phyloP scores from a whole-genome alignment of 2,329 filamentous ascomycete genomes.

The Hypoxylon sp. region DNA sequence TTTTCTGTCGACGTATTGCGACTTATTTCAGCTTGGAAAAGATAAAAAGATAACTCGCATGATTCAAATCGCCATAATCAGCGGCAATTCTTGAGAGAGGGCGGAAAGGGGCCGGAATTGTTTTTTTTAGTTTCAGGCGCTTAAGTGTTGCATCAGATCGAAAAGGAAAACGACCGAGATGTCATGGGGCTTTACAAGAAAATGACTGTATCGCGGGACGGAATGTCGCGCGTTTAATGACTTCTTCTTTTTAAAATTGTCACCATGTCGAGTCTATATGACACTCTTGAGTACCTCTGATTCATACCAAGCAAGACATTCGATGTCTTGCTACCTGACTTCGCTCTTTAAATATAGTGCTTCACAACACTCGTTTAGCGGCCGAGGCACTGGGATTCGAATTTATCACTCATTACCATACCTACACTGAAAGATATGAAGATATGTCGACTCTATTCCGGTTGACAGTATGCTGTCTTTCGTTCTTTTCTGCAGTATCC shows the following conservation, averaged over 20 bases:
- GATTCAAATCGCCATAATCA: slow-evolving; percentile 10
- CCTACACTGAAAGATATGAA: slow-evolving; percentile 1
- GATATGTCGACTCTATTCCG: slow-evolving; percentile 27
- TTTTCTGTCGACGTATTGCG: slow-evolving; percentile 15
- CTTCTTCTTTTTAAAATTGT: slow-evolving; percentile 7
- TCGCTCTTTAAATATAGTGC: neutral
- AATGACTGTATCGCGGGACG: slow-evolving; percentile 8
- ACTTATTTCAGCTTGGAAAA: slow-evolving; percentile 31
- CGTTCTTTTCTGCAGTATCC: slow-evolving; percentile 7
- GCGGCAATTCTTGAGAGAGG: slow-evolving; percentile 8
- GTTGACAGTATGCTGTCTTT: slow-evolving; percentile 27
- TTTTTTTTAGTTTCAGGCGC: slow-evolving; percentile 29
- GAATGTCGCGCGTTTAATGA: slow-evolving; percentile 15
- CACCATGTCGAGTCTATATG: slow-evolving; percentile 18
- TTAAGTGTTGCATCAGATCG: slow-evolving; percentile 37
- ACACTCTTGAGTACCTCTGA: neutral
- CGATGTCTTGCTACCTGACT: neutral
- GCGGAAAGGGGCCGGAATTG: slow-evolving; percentile 3
- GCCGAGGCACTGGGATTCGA: neutral
- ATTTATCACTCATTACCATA: neutral
- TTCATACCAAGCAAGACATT: slow-evolving; percentile 6
- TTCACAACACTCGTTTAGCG: slow-evolving; percentile 7
- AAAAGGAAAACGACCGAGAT: slow-evolving; percentile 26
- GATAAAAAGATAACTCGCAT: slow-evolving; percentile 9
- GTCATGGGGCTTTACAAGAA: neutral